phyloP scores from a whole-genome alignment of 164 flowering plant species.

The Vitis rotundifolia region DNA sequence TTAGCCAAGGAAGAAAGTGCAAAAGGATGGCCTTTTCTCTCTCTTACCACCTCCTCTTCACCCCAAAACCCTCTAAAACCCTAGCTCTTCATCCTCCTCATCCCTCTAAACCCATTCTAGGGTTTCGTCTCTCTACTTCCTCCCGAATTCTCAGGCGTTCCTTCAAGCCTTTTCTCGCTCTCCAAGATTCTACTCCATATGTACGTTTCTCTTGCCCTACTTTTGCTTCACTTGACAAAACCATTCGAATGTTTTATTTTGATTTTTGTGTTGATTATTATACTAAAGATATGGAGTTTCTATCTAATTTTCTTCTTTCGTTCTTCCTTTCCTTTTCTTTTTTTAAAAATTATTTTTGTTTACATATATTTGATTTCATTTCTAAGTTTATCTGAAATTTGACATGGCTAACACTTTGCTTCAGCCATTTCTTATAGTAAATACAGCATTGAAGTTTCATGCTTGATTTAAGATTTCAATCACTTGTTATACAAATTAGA shows the following conservation, averaged over 20 bases:
- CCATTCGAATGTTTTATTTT: background rate
- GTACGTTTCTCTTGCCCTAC: constrained; percentile 15
- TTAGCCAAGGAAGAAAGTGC: background rate
- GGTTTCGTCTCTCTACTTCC: constrained; percentile 3
- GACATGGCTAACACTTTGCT: too few relatives aligned
- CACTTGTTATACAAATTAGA: too few relatives aligned
- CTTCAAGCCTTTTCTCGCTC: constrained; percentile 8
- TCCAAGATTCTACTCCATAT: constrained; percentile 12
- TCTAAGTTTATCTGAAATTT: too few relatives aligned
- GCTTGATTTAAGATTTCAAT: too few relatives aligned
- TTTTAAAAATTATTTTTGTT: background rate
- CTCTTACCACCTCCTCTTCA: constrained; percentile 18
- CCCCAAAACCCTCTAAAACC: constrained; percentile 13
- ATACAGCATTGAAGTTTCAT: too few relatives aligned
- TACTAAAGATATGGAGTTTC: too few relatives aligned
- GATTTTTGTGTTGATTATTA: background rate
- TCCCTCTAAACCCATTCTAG: constrained; percentile 2
- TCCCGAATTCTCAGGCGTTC: constrained; percentile 11
- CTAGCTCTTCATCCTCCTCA: constrained; percentile 1
- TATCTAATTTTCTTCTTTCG: background rate
- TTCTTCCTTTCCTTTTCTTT: background rate
- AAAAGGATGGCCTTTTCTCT: constrained; percentile 24
- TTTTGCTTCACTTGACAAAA: background rate
- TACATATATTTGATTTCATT: too few relatives aligned
- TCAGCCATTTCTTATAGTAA: too few relatives aligned